Evolutionary conservation across 768 basidiomycete genomes (phyloP), one percentile per base, ranked within the genome.

Genomic region (Rossbeevera mucosa): DNA sequence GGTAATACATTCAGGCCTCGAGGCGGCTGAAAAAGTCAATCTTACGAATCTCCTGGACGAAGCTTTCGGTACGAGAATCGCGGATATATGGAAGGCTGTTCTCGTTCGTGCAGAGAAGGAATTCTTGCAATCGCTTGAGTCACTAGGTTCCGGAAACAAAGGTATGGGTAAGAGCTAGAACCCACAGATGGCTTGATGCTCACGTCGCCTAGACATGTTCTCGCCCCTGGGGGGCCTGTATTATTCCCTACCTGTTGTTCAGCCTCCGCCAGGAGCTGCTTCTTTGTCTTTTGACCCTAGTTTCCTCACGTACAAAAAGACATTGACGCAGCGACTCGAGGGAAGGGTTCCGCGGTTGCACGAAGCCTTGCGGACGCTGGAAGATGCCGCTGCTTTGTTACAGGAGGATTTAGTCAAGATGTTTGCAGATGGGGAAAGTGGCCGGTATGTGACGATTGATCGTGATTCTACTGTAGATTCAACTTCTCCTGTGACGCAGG

Each of bases 281-380:
- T 62, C 67, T 51, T 67, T 67, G 14, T 30, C 53, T 3, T 57
- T 69, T 25, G 73, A 79, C 52, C 65, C 71, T 16, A 72, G 80
- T 2, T 84, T 91, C 60, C 76, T 77, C 40, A 80, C 75, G 59
- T 91, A 88, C 62, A 81, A 80, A 57, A 58, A 69, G n/a, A 67
- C 78, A 3, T 62, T 93, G 30, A 81, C 76, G 50, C 78, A 77
- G 41, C 86, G 86, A 55, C 70, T 91, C n/a, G 59, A 76, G 20
- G 82, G 83, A 18, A 80, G 88, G 33, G 85, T 86, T 11, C 73
- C 80, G 1, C 66, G 81, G 40, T 68, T 91, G 24, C 76, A 89
- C 52, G 70, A 74, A 20, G 75, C 86, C 12, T 64, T 92, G 53
- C 68, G 65, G 7, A 74, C 71, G 2, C 69, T n/a, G n/a, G n/a